phyloP scores from a whole-genome alignment of 2,329 filamentous ascomycete genomes.

The Fusarium mundagurra region DNA sequence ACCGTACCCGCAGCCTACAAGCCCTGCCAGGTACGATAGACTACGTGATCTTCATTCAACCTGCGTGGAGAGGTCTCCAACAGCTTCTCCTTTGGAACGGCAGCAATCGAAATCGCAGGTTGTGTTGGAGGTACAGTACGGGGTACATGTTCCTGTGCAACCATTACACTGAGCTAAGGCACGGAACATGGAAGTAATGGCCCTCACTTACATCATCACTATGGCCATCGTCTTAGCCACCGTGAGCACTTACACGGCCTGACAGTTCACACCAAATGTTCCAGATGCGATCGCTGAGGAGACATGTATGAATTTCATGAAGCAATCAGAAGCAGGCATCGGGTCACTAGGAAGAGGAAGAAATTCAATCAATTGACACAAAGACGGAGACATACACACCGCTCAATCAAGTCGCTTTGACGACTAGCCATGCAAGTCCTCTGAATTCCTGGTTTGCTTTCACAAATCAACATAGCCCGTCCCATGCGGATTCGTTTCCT shows the following conservation, averaged over 20 bases:
- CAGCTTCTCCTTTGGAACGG: conserved; percentile 2
- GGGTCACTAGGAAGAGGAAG: neutral
- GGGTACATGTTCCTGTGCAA: conserved; percentile 30
- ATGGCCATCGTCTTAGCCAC: conserved; percentile 27
- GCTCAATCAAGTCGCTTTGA: neutral
- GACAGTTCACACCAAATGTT: conserved; percentile 6
- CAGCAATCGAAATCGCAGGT: neutral
- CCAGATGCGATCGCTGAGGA: conserved; percentile 2
- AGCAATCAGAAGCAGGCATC: neutral
- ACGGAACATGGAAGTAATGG: conserved; percentile 32
- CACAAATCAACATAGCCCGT: conserved; percentile 14
- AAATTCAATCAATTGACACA: neutral
- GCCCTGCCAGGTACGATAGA: conserved; percentile 14
- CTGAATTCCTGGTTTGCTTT: conserved; percentile 6
- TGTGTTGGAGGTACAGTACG: conserved; percentile 12
- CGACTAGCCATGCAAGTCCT: neutral
- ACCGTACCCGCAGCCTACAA: neutral
- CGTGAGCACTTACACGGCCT: conserved; percentile 22
- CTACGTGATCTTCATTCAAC: neutral
- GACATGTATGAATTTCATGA: conserved; percentile 10
- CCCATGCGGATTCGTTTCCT: conserved; percentile 4
- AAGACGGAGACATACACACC: conserved; percentile 23
- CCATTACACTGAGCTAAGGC: conserved; percentile 30
- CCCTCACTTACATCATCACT: conserved; percentile 38
- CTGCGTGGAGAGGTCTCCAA: conserved; percentile 4